These are phyloP conservation scores for Penicillium diatomitis DNA, from an alignment of 495 filamentous ascomycete genomes.

Conservation along the genomic window DNA sequence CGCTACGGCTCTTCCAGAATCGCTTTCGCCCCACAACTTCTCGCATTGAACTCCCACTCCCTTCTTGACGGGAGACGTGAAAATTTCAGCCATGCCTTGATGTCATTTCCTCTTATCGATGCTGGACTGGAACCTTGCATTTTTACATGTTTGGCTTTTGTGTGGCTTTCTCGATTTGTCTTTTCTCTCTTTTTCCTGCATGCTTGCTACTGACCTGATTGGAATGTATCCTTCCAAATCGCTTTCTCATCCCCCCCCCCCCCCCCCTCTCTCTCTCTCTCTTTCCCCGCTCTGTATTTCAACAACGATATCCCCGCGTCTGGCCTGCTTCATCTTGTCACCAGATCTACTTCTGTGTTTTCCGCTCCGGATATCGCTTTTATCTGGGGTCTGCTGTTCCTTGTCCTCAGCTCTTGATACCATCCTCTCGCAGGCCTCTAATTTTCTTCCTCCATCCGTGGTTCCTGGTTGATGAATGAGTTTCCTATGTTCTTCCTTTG, in stretches of 20 bases:
- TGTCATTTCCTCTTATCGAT: slow-evolving; percentile 3
- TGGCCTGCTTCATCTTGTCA: slow-evolving; percentile 24
- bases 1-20: slow-evolving; percentile 30
- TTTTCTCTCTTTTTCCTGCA: neutral
- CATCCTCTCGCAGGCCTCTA: slow-evolving; percentile 29
- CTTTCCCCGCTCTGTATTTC: slow-evolving; percentile 1
- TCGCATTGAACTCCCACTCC: slow-evolving; percentile 28
- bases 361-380: neutral
- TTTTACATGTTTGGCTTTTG: slow-evolving; percentile 4
- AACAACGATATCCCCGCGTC: slow-evolving; percentile 31
- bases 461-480: neutral
- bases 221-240: neutral
- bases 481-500: neutral
- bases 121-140: slow-evolving; percentile 18
- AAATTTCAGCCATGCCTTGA: neutral
- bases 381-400: slow-evolving; percentile 6
- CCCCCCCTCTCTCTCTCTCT: no score
- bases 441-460: slow-evolving; percentile 21
- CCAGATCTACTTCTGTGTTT: slow-evolving; percentile 17
- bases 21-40: slow-evolving; percentile 31
- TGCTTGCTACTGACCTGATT: no score
- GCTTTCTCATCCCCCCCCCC: neutral
- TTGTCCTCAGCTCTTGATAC: slow-evolving; percentile 34
- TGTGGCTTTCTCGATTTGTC: slow-evolving; percentile 1
- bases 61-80: neutral